These are phyloP conservation scores for Aureoboletus auriporus DNA, from an alignment of 768 basidiomycete species.

Conservation along the genomic window DNA sequence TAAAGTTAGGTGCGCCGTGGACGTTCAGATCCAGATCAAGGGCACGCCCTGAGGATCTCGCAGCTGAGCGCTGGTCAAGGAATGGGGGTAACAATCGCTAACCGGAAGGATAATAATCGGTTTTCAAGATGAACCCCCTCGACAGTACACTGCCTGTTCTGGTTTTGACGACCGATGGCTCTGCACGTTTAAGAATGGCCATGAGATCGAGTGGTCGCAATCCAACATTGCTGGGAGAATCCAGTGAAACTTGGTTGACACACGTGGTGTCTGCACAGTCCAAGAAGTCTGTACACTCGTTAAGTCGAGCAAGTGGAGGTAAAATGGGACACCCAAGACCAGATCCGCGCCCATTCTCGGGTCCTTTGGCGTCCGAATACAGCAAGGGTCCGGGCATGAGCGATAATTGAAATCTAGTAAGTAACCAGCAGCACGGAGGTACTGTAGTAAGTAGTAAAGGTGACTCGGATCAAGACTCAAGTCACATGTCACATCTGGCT, in stretches of 20 bases:
- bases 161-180: constrained; percentile 75
- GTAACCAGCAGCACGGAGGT: too few species aligned
- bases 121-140: constrained; percentile 91
- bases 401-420: too few species aligned
- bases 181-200: constrained; percentile 59
- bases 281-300: constrained; percentile 1
- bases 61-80: constrained; percentile 1
- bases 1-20: constrained; percentile 94
- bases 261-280: constrained; percentile 6
- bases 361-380: neutral
- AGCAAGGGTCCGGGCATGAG: neutral
- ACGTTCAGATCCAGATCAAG: constrained; percentile 88
- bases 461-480: neutral
- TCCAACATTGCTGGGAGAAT: constrained; percentile 5
- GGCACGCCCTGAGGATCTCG: constrained; percentile 59
- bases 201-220: constrained; percentile 53
- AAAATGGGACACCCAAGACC: constrained; percentile 7
- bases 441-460: neutral
- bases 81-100: constrained; percentile 11
- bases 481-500: constrained; percentile 7
- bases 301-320: constrained; percentile 1
- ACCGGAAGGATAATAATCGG: constrained; percentile 85
- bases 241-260: neutral
- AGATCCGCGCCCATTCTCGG: neutral
- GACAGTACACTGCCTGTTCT: constrained; percentile 80